Percentiles rank a stretch among this genome's conserved stretches.
phyloP scores from a whole-genome alignment of 495 filamentous ascomycete species.

The Gamarada debralockiae region DNA sequence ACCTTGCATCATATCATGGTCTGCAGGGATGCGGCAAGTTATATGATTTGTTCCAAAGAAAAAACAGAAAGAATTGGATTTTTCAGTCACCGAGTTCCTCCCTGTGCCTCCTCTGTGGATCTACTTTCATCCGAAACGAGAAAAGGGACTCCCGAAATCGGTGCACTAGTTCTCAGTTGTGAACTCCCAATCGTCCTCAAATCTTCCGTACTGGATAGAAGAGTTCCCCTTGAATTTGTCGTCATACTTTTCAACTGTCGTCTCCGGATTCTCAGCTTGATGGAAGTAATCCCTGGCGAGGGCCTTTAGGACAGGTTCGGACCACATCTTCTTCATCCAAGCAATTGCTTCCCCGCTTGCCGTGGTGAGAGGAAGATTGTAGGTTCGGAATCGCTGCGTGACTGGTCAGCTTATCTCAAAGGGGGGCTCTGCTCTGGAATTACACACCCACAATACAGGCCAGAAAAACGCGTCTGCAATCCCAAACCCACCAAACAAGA shows the following conservation, averaged over 20 bases:
- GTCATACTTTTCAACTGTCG: constrained; percentile 35
- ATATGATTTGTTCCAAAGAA: too few relatives aligned
- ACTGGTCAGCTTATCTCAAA: background rate
- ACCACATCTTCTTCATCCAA: constrained; percentile 48
- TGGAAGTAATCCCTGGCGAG: constrained; percentile 33
- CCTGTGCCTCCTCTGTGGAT: too few relatives aligned
- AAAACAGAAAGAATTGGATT: too few relatives aligned
- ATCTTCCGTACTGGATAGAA: constrained; percentile 32
- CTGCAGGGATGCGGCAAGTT: too few relatives aligned
- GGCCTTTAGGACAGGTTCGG: constrained; percentile 32
- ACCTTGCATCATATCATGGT: too few relatives aligned
- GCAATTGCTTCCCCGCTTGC: constrained; percentile 34
- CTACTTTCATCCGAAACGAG: too few relatives aligned
- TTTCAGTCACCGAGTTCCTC: too few relatives aligned
- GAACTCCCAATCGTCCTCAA: constrained; percentile 39
- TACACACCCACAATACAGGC: constrained; percentile 36
- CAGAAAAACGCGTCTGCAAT: constrained; percentile 38
- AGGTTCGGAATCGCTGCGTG: constrained; percentile 40
- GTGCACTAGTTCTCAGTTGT: background rate
- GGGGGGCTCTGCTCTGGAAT: background rate
- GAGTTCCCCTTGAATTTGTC: constrained; percentile 34
- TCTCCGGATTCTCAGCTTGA: constrained; percentile 37
- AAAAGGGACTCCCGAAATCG: too few relatives aligned
- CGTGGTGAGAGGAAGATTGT: constrained; percentile 35
- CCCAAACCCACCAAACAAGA: constrained; percentile 32